A percentile compares a stretch with the other conserved stretches of the same genome.
These are phyloP conservation scores for Phytophthora idaei DNA, from an alignment of 352 stramenopile genomes.

Conservation along the genomic window DNA sequence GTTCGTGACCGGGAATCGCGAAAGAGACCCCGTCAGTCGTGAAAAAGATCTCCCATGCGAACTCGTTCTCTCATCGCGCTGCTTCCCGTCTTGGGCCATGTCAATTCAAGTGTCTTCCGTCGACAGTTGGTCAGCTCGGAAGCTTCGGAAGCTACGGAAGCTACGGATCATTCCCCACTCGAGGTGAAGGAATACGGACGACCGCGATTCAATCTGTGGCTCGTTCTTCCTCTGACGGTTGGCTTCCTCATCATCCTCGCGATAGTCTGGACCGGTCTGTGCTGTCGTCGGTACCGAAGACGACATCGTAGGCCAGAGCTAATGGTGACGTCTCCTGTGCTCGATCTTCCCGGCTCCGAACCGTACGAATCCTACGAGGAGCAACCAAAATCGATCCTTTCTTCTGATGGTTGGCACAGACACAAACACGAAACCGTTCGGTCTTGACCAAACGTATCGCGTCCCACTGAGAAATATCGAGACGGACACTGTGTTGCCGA, in stretches of 20 bases:
- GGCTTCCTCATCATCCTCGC: constrained; percentile 2
- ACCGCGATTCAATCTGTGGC: constrained; percentile 7
- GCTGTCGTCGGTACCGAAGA: constrained; percentile 10
- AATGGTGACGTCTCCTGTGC: constrained; percentile 9
- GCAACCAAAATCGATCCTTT: background rate
- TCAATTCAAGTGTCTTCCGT: constrained; percentile 4
- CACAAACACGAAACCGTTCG: constrained; percentile 5
- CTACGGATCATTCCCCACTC: background rate
- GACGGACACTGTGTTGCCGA: background rate
- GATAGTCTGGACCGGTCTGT: constrained; percentile 16
- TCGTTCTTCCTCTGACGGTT: constrained; percentile 13
- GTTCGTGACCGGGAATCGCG: background rate
- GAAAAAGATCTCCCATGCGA: constrained; percentile 17
- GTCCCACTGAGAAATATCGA: constrained; percentile 4
- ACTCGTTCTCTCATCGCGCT: background rate
- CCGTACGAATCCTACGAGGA: constrained; percentile 1
- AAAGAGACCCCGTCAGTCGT: constrained; percentile 14
- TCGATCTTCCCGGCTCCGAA: constrained; percentile 3
- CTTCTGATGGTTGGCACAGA: constrained; percentile 2
- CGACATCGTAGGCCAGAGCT: background rate
- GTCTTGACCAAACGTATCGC: constrained; percentile 6
- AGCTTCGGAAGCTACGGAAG: background rate
- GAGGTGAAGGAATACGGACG: background rate
- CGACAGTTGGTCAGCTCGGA: background rate
- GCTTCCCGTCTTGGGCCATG: background rate